Base-by-base conservation (phyloP, 345 rosid genomes). In the Ceriops tagal region DNA sequence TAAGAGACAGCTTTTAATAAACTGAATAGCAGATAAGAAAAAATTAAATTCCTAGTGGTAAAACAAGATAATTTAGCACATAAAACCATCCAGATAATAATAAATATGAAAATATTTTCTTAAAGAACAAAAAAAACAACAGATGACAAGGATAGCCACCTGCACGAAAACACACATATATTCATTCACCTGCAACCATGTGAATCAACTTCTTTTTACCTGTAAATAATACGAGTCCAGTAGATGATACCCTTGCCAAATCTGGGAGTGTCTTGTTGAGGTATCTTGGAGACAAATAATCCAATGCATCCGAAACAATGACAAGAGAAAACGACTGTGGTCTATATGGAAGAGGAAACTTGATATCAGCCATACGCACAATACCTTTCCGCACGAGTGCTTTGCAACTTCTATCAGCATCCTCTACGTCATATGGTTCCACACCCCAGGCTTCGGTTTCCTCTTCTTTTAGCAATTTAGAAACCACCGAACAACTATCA, bases 361-460 rank as follows among this genome's bases (percentile, higher is more conserved):
- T 95, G 73, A 95, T 85, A 71, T 90, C 99, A 66, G 96, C 89
- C 58, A 95, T 93, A 24, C 93, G 93, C 32, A 88, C 93, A 75
- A 87, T 61, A 57, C 99, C 97, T 78, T 79, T 92, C 67, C 81
- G 82, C 27, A 95, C 96, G 53, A 90, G 85, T 4, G 68, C 66
- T 68, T 78, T 83, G 91, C 99, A 95, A 74, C 75, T 86, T 37
- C 81, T 68, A 73, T 86, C 96, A 5, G 88, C 93, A 75, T 95
- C 99, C 76, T 92, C 99, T 30, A 88, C 80, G 75, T 92, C 97
- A 78, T 95, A 92, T 16, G 99, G 99, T 70, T 90, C 96, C 24
- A 90, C 81, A 49, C 99, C 97, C 99, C 97, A 92, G 8, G 93
- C 96, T 77, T 95, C 96, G 35, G 90, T 86, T 78, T 92, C 97